Base-by-base conservation (phyloP, 495 filamentous ascomycete genomes). In the Extremus antarcticus region DNA sequence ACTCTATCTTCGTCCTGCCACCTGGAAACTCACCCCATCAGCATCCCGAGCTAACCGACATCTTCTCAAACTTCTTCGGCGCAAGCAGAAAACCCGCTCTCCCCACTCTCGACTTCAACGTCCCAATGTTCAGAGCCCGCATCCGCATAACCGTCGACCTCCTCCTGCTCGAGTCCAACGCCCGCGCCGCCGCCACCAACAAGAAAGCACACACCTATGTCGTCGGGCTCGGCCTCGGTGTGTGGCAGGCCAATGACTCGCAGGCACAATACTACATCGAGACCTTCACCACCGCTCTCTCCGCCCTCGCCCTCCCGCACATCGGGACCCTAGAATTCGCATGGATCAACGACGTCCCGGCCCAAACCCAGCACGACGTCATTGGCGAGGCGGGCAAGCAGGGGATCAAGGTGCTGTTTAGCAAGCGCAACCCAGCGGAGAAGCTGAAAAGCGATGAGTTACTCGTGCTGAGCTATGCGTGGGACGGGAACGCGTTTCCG, bases 401-500 rank as follows among this genome's bases (percentile, higher is more conserved):
- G n/a, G 56, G 40, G 20, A 63, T 71, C 43, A 47, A 51, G 9
- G 55, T 65, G 25, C 57, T 53, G 19, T 72, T 70, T 54, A 59
- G 60, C 20, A 56, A 50, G 19, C 64, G 68, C 24, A 64, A 61
- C 16, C 68, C 69, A 8, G 67, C 70, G 0, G 63, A 60, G 24
- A 67, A 66, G 43, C 47, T 71, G 0, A 17, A 17, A 55, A 57
- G 64, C 11, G 48, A 8, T 15, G 57, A 66, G 15, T 54, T 71
- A 3, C 67, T 71, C 0, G 68, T 71, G n/a, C 9, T 72, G 21
- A 67, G 64, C 48, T 72, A 68, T 39, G 67, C 70, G 2, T 72
- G 70, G 67, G 67, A 72, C 40, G 70, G 63, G 1, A 72, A 72
- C 20, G 35, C 68, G 0, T 71, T 68, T 39, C 70, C 70, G 0